Evolutionary conservation across 176 grass and related monocot genomes (phyloP).

Genomic region (Triticum monococcum): DNA sequence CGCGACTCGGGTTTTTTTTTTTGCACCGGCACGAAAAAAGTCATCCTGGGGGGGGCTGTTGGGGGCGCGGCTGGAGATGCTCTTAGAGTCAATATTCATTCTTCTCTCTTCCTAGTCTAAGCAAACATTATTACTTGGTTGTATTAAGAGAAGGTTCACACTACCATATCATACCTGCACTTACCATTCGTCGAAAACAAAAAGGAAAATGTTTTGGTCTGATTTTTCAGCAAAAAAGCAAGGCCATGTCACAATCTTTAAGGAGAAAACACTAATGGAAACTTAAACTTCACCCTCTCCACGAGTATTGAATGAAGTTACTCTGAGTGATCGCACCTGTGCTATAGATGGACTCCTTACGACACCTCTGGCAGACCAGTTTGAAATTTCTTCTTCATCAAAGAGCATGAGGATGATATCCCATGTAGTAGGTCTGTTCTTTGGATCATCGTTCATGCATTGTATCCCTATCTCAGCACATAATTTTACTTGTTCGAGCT

Average conservation of each 20-base stretch:
- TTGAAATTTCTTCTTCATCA: background rate
- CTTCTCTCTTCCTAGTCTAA: too few species aligned
- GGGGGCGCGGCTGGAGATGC: too few species aligned
- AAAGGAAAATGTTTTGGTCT: too few species aligned
- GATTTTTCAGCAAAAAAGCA: background rate
- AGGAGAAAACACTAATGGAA: background rate
- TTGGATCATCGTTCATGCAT: background rate
- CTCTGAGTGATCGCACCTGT: background rate
- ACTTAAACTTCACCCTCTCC: background rate
- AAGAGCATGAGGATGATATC: background rate
- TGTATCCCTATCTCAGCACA: background rate
- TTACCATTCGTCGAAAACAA: too few species aligned
- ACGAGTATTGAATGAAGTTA: background rate
- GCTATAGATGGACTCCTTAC: background rate
- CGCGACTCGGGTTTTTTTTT: too few species aligned
- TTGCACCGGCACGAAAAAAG: too few species aligned
- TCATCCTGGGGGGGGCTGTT: too few species aligned
- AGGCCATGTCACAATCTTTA: background rate
- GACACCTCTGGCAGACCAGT: background rate
- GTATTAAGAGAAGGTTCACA: too few species aligned
- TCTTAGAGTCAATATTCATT: too few species aligned
- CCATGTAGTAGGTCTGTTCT: background rate
- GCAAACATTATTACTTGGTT: too few species aligned
- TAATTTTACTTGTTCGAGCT: background rate
- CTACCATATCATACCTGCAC: too few species aligned